Evolutionary conservation across 2,329 filamentous ascomycete species (phyloP), one percentile per base, ranked within the genome.

Genomic region (Scedosporium aurantiacum): DNA sequence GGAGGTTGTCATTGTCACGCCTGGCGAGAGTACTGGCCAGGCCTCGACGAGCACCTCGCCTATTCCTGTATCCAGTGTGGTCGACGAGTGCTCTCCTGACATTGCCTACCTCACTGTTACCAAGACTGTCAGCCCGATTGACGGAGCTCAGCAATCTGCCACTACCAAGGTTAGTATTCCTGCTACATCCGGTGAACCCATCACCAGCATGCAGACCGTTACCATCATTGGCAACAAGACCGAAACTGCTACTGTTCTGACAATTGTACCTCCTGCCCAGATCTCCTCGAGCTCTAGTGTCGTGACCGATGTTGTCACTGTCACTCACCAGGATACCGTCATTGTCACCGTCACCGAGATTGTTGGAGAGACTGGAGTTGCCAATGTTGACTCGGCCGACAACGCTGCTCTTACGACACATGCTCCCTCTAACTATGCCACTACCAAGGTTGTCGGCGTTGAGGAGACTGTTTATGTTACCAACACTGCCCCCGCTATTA

Each of bases 31-130:
- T 4, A 61, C 59, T 21, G 18, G 56, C 14, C 41, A 64, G 45
- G 61, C 60, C n/a, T 47, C 45, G 32, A 28, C 58, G 7, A 52
- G 62, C 41, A 63, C 61, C 18, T 54, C 50, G 18, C 18, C 23
- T 27, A 14, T 23, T 23, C n/a, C 50, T 2, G 18, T 27, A 23
- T 23, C 50, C n/a, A 54, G 18, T 14, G 1, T 14, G 43, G 14
- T 21, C 12, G 47, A 54, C 14, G 41, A 62, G 23, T 54, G 56
- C 4, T 41, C 40, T 43, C 43, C 54, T 18, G 64, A 64, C 18
- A 64, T 64, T 2, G 50, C 63, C 45, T 63, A 60, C 45, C 25
- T 61, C 28, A 65, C 63, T 10, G 37, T 66, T 60, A 66, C 63
- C 50, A 43, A 65, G 63, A 57, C 60, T 7, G 45, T 57, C 43